Conservation (phyloP, 1,139 yeast genomes). For the Suhomyces kunorum region DNA sequence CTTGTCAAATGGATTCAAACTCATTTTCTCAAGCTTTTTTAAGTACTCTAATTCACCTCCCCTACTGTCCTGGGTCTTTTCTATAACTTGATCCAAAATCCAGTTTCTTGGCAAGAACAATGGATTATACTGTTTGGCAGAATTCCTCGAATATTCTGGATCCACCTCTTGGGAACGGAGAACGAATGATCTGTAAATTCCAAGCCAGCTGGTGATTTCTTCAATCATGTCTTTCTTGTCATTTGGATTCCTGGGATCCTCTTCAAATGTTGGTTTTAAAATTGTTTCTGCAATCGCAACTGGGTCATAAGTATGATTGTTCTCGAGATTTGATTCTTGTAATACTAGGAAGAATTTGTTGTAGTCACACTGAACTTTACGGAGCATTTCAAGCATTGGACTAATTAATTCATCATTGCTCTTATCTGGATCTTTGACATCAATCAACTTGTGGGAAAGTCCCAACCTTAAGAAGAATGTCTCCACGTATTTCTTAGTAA, state of each 20-base stretch:
- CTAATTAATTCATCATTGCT: constrained; percentile 52
- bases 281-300: constrained; percentile 36
- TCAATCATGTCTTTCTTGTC: constrained; percentile 35
- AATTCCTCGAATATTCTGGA: constrained; percentile 35
- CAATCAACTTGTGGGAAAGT: constrained; percentile 41
- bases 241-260: constrained; percentile 21
- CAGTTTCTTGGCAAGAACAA: constrained; percentile 80
- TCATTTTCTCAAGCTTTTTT: constrained; percentile 60
- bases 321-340: constrained; percentile 41
- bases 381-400: constrained; percentile 65
- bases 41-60: constrained; percentile 43
- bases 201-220: constrained; percentile 42
- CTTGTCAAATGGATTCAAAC: constrained; percentile 60
- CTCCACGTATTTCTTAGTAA: constrained; percentile 58
- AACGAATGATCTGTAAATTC: constrained; percentile 36
- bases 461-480: constrained; percentile 74
- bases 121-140: constrained; percentile 64
- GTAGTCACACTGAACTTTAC: constrained; percentile 69
- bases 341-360: constrained; percentile 72
- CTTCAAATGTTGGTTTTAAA: constrained; percentile 26
- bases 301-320: constrained; percentile 14
- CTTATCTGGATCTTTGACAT: constrained; percentile 35
- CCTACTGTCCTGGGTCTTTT: constrained; percentile 41
- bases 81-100: constrained; percentile 83
- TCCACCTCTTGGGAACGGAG: constrained; percentile 30